phyloP scores from a whole-genome alignment of 352 stramenopile genomes.

The Pythium phragmitis region DNA sequence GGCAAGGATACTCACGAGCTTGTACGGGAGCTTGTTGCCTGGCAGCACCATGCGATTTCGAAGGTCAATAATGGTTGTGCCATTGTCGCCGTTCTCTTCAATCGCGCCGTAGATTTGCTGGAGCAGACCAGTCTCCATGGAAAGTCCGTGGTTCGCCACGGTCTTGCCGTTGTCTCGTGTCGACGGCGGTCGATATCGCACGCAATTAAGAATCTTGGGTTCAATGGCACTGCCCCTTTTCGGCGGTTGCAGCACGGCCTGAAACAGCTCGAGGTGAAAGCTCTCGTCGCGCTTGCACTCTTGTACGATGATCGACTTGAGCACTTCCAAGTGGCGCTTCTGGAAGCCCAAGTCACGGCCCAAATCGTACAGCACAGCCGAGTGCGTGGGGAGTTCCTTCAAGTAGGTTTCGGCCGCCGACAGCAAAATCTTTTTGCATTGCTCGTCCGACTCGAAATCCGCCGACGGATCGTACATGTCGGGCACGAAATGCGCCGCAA shows the following conservation, averaged over 20 bases:
- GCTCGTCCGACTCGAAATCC: conserved; percentile 83
- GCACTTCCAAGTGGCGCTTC: conserved; percentile 67
- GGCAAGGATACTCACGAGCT: conserved; percentile 63
- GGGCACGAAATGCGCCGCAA: conserved; percentile 54
- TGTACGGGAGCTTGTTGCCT: conserved; percentile 78
- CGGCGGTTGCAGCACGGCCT: conserved; percentile 64
- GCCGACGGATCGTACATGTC: conserved; percentile 69
- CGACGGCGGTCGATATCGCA: conserved; percentile 54
- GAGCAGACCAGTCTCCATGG: conserved; percentile 65
- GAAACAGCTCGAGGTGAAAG: conserved; percentile 69
- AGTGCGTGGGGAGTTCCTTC: conserved; percentile 50
- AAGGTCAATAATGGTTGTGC: conserved; percentile 74
- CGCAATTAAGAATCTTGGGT: conserved; percentile 79
- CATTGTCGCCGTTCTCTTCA: conserved; percentile 57
- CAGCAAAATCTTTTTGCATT: conserved; percentile 64
- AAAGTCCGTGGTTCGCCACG: conserved; percentile 35
- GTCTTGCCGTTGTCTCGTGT: conserved; percentile 6
- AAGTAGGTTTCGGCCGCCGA: conserved; percentile 60
- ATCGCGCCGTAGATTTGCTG: conserved; percentile 74
- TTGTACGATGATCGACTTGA: conserved; percentile 66
- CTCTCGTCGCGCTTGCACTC: conserved; percentile 62
- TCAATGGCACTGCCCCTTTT: conserved; percentile 44
- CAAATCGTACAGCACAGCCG: conserved; percentile 69
- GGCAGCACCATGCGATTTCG: conserved; percentile 69
- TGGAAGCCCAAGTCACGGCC: conserved; percentile 64